Evolutionary conservation across 2,329 filamentous ascomycete species (phyloP), one percentile per base, ranked within the genome.

Genomic region (Diaporthe aspalathi): DNA sequence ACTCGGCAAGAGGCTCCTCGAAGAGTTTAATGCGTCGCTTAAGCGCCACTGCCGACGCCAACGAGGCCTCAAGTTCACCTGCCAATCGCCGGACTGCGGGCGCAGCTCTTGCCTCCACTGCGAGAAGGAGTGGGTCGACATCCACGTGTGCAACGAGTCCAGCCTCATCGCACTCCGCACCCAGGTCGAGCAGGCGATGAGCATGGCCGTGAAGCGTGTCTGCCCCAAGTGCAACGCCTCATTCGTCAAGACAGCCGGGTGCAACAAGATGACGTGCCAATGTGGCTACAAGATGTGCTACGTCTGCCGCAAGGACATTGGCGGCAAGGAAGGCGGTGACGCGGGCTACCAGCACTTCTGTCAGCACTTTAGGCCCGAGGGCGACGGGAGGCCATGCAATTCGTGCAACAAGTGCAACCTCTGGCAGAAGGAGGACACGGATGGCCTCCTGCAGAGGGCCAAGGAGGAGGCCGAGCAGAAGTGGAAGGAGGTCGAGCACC

Each of bases 281-380:
- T 99, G 96, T 81, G 96, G 96, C 11, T 98, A 98, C 83, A 92
- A 93, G 76, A 98, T 98, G 95, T 99, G 96, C 81, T 99, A 99
- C 78, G 90, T 98, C 57, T 99, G 96, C 81, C 93, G 96, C 50
- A 92, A 92, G 75, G 91, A 94, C 77, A 89, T 92, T 57, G 84
- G 86, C 70, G 84, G 88, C 63, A 73, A 76, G 45, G 81, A 76
- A 17, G 79, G 77, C 16, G 75, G 79, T 35, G 81, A 81, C 60
- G 92, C 95, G 79, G 95, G 95, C 0, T 98, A 99, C 81, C 87
- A 90, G 49, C 96, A 99, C 81, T 99, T 98, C 78, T 99, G 96
- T 80, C 93, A 97, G 79, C 96, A 98, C 82, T 98, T 98, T 80
- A 89, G 96, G 11, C 92, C 93, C 12, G 88, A 93, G 73, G 93